Evolutionary conservation across 441 rosid genomes (phyloP).

Genomic region (Croton setiger): DNA sequence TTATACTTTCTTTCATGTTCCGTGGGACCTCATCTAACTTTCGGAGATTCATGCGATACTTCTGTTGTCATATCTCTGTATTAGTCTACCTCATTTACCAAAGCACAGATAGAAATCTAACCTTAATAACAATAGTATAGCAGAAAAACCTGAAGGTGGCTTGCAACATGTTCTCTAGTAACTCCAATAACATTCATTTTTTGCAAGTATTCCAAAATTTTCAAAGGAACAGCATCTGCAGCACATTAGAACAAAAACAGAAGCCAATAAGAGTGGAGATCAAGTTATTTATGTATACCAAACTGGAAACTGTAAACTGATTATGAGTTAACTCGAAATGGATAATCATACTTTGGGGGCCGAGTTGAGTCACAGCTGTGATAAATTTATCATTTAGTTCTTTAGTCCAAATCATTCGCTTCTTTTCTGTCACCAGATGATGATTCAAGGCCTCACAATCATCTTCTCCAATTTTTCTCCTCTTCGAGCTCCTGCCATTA

Average conservation of each 20-base stretch:
- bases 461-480: conserved; percentile 12
- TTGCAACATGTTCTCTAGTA: conserved; percentile 36
- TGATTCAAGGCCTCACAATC: conserved; percentile 5
- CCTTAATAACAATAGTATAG: background rate
- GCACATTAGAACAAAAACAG: background rate
- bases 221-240: conserved; percentile 38
- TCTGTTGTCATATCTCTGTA: conserved; percentile 10
- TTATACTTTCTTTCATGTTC: background rate
- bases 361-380: conserved; percentile 22
- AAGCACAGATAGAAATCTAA: background rate
- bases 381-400: conserved; percentile 36
- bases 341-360: conserved; percentile 26
- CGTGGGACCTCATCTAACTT: conserved; percentile 1
- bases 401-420: conserved; percentile 29
- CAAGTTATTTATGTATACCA: background rate
- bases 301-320: background rate
- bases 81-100: background rate
- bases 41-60: conserved; percentile 29
- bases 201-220: conserved; percentile 36
- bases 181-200: conserved; percentile 28
- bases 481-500: conserved; percentile 7
- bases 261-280: background rate
- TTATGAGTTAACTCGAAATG: background rate
- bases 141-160: conserved; percentile 40
- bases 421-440: conserved; percentile 16